phyloP scores from a whole-genome alignment of 2,329 filamentous ascomycete genomes.

The Diplodia intermedia region DNA sequence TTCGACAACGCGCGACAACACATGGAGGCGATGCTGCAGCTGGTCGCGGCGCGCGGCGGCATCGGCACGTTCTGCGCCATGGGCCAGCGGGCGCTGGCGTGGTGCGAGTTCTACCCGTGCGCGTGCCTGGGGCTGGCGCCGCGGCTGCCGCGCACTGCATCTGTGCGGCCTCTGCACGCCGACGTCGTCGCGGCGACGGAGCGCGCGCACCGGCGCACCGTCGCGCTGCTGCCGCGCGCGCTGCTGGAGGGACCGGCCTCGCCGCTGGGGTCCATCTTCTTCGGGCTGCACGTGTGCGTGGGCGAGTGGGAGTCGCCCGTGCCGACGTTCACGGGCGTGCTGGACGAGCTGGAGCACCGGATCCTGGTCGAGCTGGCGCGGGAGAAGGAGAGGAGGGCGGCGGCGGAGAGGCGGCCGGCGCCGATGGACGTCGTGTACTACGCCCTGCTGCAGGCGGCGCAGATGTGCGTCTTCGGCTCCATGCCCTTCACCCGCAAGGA shows the following conservation, averaged over 20 bases:
- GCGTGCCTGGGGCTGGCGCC: background rate
- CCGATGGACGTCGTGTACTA: background rate
- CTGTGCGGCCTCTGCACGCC: no score
- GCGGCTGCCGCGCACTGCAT: background rate
- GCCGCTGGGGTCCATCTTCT: background rate
- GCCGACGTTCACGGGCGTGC: background rate
- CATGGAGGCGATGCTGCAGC: background rate
- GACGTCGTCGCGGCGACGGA: background rate
- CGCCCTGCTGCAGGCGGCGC: background rate
- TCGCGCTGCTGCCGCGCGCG: background rate
- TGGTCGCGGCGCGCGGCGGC: background rate
- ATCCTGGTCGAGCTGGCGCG: background rate
- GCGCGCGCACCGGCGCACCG: background rate
- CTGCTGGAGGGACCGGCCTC: background rate
- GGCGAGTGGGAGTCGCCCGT: background rate
- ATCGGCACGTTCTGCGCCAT: background rate
- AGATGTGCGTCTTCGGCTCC: conserved; percentile 1
- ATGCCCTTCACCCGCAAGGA: conserved; percentile 9
- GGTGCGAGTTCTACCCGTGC: conserved; percentile 19
- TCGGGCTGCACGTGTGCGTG: background rate
- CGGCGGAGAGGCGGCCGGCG: no score
- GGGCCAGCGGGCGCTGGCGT: conserved; percentile 1
- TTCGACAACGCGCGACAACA: background rate
- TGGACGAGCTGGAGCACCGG: conserved; percentile 6
- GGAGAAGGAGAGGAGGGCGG: no score